Base-by-base conservation (phyloP, 2,329 filamentous ascomycete species). In the Albophoma yamanashiensis region DNA sequence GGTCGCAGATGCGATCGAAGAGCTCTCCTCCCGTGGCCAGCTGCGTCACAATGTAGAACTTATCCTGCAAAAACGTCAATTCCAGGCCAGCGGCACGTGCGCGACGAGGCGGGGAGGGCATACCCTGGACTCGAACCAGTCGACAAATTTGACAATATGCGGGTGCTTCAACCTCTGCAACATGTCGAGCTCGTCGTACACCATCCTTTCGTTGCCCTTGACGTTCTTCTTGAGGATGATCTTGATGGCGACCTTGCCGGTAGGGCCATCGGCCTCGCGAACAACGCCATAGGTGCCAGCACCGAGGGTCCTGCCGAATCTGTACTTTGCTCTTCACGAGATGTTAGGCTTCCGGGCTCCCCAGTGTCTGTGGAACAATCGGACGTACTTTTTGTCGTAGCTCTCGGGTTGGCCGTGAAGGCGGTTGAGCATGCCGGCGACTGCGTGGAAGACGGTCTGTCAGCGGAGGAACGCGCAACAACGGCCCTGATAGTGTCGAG, bases 151-250 rank as follows among this genome's bases (percentile, higher is more conserved):
- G 77, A 99, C 94, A 73, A 99, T 99, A 76, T 97, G 91, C 58
- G 91, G 89, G 74, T 99, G 94, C 71, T 92, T 84, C 71, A 99
- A 85, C 61, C 85, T 85, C 77, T 97, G 92, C 65, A 99, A 83
- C 86, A 99, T 92, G 66, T 92, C 84, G 68, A 99, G 82, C 79
- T 99, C 94, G 74, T 99, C 94, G 74, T 96, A 94, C 47, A 99
- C 94, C 94, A 99, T 99, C 74, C 89, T 86, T 80, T 99, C 94
- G 69, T 97, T 97, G 65, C 92, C 93, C 74, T 92, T 95, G 73
- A 99, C 93, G 76, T 96, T 97, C 81, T 96, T 97, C 84, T 99
- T 99, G 70, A 97, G 80, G 75, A 99, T 99, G 74, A 99, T 97
- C 82, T 99, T 99, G 76, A 99, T 85, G 47, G 94, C 94, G 62